phyloP scores from a whole-genome alignment of 371 early-diverging fungal species.

The Mucor circinelloides region DNA sequence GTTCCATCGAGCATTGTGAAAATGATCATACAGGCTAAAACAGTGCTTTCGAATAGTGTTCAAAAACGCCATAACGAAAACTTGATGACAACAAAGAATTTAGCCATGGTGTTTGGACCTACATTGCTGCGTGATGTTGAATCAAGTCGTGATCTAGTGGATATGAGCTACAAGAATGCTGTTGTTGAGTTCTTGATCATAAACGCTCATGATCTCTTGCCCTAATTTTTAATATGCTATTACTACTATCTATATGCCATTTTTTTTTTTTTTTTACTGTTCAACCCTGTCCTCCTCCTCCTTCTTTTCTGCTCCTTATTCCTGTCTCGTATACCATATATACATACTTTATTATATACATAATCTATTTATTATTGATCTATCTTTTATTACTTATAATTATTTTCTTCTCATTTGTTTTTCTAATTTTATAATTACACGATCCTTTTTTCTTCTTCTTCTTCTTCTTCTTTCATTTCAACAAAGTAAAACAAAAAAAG shows the following conservation, averaged over 20 bases:
- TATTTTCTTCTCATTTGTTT: neutral
- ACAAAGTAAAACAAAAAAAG: too few species aligned
- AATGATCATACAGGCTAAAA: neutral
- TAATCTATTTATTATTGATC: neutral
- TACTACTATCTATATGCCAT: neutral
- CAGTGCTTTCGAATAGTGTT: conserved; percentile 42
- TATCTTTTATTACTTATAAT: neutral
- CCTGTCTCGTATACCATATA: neutral
- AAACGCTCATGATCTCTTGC: conserved; percentile 51
- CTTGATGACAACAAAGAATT: conserved; percentile 85
- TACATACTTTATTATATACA: neutral
- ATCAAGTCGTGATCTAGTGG: conserved; percentile 70
- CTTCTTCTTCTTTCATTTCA: too few species aligned
- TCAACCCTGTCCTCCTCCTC: neutral
- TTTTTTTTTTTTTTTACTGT: neutral
- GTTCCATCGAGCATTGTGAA: neutral
- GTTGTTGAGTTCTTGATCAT: conserved; percentile 65
- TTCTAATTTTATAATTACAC: neutral
- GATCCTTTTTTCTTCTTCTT: too few species aligned
- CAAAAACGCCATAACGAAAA: conserved; percentile 61
- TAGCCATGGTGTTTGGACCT: conserved; percentile 94
- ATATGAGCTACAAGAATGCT: conserved; percentile 79
- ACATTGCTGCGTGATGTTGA: conserved; percentile 77
- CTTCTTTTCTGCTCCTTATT: too few species aligned
- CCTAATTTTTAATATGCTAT: conserved; percentile 9